Conservation (phyloP, 805 yeast species). For the Saccharomyces mikatae region DNA sequence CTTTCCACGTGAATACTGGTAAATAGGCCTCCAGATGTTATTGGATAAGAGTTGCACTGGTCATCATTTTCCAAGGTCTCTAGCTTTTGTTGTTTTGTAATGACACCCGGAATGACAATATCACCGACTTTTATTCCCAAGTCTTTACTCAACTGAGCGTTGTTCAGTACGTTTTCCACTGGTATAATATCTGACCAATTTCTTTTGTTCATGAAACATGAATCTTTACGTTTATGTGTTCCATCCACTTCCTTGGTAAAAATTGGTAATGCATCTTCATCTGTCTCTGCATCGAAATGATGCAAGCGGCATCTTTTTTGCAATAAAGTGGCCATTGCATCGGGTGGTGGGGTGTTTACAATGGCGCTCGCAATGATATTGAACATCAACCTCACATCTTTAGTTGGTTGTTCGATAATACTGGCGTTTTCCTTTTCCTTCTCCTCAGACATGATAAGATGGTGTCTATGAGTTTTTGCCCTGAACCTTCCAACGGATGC, state of each 20-base stretch:
- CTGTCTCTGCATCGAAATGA: conserved; percentile 53
- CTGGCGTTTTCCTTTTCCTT: conserved; percentile 33
- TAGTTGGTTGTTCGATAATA: conserved; percentile 44
- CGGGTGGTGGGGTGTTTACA: conserved; percentile 88
- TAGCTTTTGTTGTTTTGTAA: conserved; percentile 8
- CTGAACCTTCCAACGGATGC: conserved; percentile 75
- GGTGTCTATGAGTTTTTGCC: conserved; percentile 42
- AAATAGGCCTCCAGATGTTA: conserved; percentile 49
- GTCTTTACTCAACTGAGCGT: conserved; percentile 9
- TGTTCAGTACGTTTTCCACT: conserved; percentile 32
- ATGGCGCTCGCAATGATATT: conserved; percentile 88
- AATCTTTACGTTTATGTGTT: conserved; percentile 37
- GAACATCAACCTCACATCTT: conserved; percentile 68
- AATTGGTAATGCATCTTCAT: conserved; percentile 74
- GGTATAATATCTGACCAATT: conserved; percentile 68
- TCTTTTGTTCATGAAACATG: conserved; percentile 50
- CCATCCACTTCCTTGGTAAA: conserved; percentile 53
- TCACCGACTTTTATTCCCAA: conserved; percentile 13
- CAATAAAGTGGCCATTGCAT: conserved; percentile 68
- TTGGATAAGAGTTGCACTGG: conserved; percentile 52
- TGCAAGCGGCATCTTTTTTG: conserved; percentile 60
- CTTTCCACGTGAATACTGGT: conserved; percentile 70
- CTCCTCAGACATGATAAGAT: conserved; percentile 30
- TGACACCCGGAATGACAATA: conserved; percentile 22
- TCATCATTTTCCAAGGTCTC: conserved; percentile 19